Percentiles rank a stretch among this genome's conserved stretches.
Evolutionary conservation across 2,329 filamentous ascomycete genomes (phyloP).

Genomic region (Fusarium pseudoanthophilum): DNA sequence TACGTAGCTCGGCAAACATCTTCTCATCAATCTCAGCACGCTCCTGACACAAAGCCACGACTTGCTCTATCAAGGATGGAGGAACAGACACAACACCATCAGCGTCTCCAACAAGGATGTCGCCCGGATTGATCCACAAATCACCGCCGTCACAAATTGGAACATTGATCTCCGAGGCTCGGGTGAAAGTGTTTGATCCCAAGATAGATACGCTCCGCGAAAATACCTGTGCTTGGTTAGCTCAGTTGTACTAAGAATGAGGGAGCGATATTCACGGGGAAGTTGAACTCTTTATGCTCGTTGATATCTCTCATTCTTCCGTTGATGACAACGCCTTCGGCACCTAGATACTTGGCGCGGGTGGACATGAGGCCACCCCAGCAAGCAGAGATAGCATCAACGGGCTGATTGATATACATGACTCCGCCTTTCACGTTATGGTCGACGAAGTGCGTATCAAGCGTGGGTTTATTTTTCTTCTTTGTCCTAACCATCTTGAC

Average conservation of each 20-base stretch:
- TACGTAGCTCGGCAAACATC: slow-evolving; percentile 29
- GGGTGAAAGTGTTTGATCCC: slow-evolving; percentile 47
- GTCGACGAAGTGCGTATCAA: slow-evolving; percentile 46
- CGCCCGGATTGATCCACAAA: slow-evolving; percentile 47
- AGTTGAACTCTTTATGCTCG: slow-evolving; percentile 43
- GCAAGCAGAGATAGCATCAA: slow-evolving; percentile 41
- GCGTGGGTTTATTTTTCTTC: slow-evolving; percentile 8
- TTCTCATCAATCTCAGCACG: slow-evolving; percentile 46
- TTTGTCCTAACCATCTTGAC: slow-evolving; percentile 40
- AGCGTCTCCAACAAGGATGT: slow-evolving; percentile 44
- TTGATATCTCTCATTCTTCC: slow-evolving; percentile 45
- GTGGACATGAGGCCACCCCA: slow-evolving; percentile 48
- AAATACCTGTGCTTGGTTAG: slow-evolving; percentile 38
- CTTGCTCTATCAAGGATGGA: slow-evolving; percentile 33
- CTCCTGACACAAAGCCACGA: slow-evolving; percentile 44
- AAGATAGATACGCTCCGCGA: slow-evolving; percentile 43
- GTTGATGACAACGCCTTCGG: slow-evolving; percentile 43
- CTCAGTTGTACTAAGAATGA: not conserved
- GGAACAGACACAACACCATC: slow-evolving; percentile 48
- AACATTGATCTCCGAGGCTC: slow-evolving; percentile 44
- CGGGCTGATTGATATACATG: slow-evolving; percentile 48
- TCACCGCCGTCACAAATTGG: slow-evolving; percentile 43
- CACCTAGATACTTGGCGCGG: slow-evolving; percentile 43
- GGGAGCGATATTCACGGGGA: not conserved
- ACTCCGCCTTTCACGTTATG: slow-evolving; percentile 37